Evolutionary conservation across 345 rosid species (phyloP).

Genomic region (Stellera chamaejasme): DNA sequence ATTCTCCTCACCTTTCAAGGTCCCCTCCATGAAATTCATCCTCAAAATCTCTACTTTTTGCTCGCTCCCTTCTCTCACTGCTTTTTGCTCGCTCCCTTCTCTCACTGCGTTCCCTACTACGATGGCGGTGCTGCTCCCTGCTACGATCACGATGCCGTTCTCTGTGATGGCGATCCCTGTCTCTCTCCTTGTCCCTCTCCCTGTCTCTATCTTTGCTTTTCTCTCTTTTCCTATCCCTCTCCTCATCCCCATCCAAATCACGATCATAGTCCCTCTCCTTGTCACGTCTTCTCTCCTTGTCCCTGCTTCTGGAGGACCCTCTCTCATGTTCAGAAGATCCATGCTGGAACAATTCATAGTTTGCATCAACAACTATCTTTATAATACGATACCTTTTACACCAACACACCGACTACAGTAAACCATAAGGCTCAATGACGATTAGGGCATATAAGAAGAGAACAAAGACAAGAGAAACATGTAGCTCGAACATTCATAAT

Average conservation of each 20-base stretch:
- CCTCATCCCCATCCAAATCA: constrained; percentile 18
- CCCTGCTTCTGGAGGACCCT: constrained; percentile 45
- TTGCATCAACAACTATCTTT: neutral
- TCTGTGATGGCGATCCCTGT: constrained; percentile 12
- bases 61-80: constrained; percentile 65
- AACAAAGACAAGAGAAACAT: too few relatives aligned
- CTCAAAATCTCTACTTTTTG: constrained; percentile 58
- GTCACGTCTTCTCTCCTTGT: constrained; percentile 33
- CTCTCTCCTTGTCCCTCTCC: constrained; percentile 25
- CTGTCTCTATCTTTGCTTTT: constrained; percentile 17
- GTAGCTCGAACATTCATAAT: too few relatives aligned
- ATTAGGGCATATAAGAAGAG: too few relatives aligned
- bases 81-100: constrained; percentile 65
- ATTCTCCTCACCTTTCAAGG: constrained; percentile 48
- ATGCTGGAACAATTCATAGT: constrained; percentile 27
- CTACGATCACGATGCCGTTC: constrained; percentile 33
- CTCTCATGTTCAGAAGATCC: constrained; percentile 53
- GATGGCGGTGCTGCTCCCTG: constrained; percentile 52
- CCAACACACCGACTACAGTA: too few relatives aligned
- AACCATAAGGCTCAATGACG: too few relatives aligned
- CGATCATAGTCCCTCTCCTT: constrained; percentile 26
- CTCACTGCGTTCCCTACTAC: constrained; percentile 57
- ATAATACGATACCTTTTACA: too few relatives aligned
- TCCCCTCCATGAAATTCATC: constrained; percentile 50
- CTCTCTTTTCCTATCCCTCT: constrained; percentile 17